A percentile compares a stretch with the other conserved stretches of the same genome.
phyloP scores from a whole-genome alignment of 2,329 filamentous ascomycete species.

The Exophiala sideris region DNA sequence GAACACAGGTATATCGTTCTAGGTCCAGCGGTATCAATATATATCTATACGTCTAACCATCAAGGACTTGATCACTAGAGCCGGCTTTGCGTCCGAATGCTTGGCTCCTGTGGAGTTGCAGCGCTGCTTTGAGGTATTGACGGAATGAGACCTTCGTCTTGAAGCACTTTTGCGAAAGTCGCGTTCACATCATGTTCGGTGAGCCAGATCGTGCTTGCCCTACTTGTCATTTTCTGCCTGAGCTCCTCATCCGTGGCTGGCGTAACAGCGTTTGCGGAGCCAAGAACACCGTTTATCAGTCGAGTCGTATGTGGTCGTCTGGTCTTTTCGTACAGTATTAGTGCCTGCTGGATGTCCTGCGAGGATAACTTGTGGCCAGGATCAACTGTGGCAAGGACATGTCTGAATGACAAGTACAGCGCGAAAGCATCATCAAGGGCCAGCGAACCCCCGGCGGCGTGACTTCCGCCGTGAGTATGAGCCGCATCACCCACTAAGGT shows the following conservation, averaged over 20 bases:
- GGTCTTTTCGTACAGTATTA: conserved; percentile 43
- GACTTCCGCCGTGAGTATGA: conserved; percentile 33
- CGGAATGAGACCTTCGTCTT: neutral
- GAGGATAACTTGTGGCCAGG: conserved; percentile 20
- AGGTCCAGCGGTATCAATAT: too few relatives aligned
- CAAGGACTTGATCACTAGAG: too few relatives aligned
- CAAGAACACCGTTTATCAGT: conserved; percentile 37
- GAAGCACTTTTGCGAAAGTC: conserved; percentile 32
- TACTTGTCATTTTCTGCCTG: conserved; percentile 34
- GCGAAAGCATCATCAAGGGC: conserved; percentile 40
- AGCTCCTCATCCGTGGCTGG: conserved; percentile 40
- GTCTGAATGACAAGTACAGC: conserved; percentile 38
- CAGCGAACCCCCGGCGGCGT: conserved; percentile 33
- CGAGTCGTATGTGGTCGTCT: conserved; percentile 43
- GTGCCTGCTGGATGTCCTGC: conserved; percentile 30
- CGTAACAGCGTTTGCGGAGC: conserved; percentile 25
- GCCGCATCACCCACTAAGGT: conserved; percentile 33
- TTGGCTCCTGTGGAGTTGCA: too few relatives aligned
- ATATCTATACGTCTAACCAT: too few relatives aligned
- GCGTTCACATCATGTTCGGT: conserved; percentile 47
- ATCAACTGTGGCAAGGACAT: conserved; percentile 31
- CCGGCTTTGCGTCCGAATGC: too few relatives aligned
- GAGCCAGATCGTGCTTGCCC: conserved; percentile 44
- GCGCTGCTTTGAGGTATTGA: too few relatives aligned
- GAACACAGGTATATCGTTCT: too few relatives aligned